Percentiles rank a stretch among this genome's conserved stretches.
Conservation (phyloP, 2,329 filamentous ascomycete genomes). For the Claviceps pusilla region DNA sequence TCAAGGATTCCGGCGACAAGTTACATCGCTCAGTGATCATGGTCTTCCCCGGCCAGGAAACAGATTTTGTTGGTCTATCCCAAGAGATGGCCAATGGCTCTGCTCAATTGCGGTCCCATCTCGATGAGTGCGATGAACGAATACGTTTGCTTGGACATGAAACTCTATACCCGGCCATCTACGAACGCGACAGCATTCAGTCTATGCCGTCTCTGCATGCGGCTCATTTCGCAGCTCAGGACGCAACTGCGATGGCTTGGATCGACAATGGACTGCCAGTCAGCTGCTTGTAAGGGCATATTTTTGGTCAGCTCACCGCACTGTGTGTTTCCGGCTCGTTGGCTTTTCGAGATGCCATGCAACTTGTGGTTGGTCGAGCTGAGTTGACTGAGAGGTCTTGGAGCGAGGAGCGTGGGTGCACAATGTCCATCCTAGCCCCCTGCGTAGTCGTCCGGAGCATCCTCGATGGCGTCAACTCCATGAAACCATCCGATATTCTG, state of each 20-base stretch:
- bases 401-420: slow-evolving; percentile 22
- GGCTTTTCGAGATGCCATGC: slow-evolving; percentile 16
- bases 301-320: slow-evolving; percentile 27
- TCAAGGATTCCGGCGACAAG: neutral
- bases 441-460: neutral
- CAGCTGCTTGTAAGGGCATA: slow-evolving; percentile 20
- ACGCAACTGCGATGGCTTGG: slow-evolving; percentile 20
- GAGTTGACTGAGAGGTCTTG: slow-evolving; percentile 16
- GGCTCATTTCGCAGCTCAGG: slow-evolving; percentile 24
- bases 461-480: neutral
- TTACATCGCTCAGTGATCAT: slow-evolving; percentile 18
- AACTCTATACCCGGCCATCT: slow-evolving; percentile 20
- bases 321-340: slow-evolving; percentile 21
- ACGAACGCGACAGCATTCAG: slow-evolving; percentile 10
- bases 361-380: slow-evolving; percentile 15
- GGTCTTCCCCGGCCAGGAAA: slow-evolving; percentile 18
- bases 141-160: slow-evolving; percentile 7
- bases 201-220: slow-evolving; percentile 22
- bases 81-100: slow-evolving; percentile 15
- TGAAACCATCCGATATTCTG: neutral
- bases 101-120: slow-evolving; percentile 9
- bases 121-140: slow-evolving; percentile 5
- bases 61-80: slow-evolving; percentile 16
- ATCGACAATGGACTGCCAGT: slow-evolving; percentile 18
- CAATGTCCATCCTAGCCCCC: slow-evolving; percentile 19